Conservation (phyloP, 495 filamentous ascomycete species). For the Choiromyces venosus region DNA sequence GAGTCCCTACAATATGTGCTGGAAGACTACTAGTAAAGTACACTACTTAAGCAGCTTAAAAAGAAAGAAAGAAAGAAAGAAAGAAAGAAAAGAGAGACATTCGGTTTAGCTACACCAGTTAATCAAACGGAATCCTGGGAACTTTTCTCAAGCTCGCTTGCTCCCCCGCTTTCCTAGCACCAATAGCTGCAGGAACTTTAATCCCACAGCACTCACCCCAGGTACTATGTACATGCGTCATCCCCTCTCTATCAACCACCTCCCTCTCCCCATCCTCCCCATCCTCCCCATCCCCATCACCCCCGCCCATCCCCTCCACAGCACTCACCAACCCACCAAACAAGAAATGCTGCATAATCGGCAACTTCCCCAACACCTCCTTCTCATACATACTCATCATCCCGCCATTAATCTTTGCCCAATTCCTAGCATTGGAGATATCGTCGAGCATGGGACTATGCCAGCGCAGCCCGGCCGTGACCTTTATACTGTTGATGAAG, state of each 20-base stretch:
- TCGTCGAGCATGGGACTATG: conserved; percentile 98
- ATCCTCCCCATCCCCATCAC: conserved; percentile 30
- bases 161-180: conserved; percentile 81
- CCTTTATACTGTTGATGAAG: conserved; percentile 95
- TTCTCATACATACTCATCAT: conserved; percentile 95
- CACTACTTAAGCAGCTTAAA: not conserved
- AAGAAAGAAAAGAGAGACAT: not conserved
- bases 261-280: conserved; percentile 50
- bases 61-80: too few relatives aligned
- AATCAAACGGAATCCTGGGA: conserved; percentile 91
- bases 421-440: conserved; percentile 84
- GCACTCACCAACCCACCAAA: conserved; percentile 82
- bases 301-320: conserved; percentile 67
- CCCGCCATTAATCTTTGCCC: conserved; percentile 86
- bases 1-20: too few relatives aligned
- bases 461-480: conserved; percentile 90
- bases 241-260: conserved; percentile 58
- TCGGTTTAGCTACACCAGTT: conserved; percentile 11
- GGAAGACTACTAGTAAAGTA: not conserved
- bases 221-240: conserved; percentile 64
- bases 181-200: conserved; percentile 89
- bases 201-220: conserved; percentile 99
- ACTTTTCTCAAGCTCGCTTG: conserved; percentile 56
- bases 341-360: conserved; percentile 97
- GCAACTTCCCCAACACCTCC: conserved; percentile 87